Evolutionary conservation across 179 eudicot species (phyloP), one percentile per base, ranked within the genome.

Genomic region (Silene noctiflora): DNA sequence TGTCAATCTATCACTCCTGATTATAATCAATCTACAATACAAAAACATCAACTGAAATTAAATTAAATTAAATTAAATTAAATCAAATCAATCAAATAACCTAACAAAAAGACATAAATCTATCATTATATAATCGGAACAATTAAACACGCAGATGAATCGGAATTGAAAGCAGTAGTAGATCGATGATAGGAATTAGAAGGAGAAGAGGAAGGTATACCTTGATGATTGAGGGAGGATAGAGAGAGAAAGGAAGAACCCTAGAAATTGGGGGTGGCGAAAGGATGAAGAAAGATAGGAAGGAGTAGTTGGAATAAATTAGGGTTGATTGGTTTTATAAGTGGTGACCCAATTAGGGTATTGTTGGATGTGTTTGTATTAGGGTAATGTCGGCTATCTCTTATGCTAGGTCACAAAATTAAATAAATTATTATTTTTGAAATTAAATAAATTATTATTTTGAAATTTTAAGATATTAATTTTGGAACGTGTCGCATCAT

Each of bases 181-280:
- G 48, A 33, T 33, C 42, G 70, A 33, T 44, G 48, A 66, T 0
- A 16, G 46, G 29, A 31, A 9, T 6, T 39, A 39, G 39, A 33
- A 33, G 39, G 5, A 33, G 39, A 33, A 31, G 21, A 33, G 14
- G 13, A 64, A n/a, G 14, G 35, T 27, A 29, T 65, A 66, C 70
- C 70, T 66, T 29, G 70, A 33, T 24, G 22, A 66, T 39, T 39
- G 11, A 39, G 46, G 11, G 8, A 7, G 46, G 22, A 66, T 20
- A 33, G 70, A 66, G 19, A 66, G 70, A 66, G 70, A 66, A 9
- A 66, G 48, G 13, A 66, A 66, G 70, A 66, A 66, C 70, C 70
- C 70, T 66, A 66, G 70, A 33, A 33, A 66, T 66, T 44, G 68
- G 70, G 70, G 35, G 70, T 66, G 48, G 48, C 29, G 70, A 66